phyloP scores from a whole-genome alignment of 805 yeast genomes.

The Candida insectorum region DNA sequence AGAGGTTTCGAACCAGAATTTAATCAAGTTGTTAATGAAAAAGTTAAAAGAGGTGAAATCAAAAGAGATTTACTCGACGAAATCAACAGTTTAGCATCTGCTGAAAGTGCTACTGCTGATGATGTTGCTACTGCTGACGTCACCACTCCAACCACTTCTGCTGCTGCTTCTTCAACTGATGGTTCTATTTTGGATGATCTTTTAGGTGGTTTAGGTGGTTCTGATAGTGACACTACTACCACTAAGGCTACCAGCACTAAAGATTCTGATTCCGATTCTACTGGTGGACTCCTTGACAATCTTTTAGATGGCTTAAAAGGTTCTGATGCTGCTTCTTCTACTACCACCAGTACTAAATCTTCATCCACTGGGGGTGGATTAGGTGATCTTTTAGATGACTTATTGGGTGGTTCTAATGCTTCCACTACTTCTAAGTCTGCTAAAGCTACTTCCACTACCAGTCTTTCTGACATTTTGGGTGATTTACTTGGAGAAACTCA shows the following conservation, averaged over 20 bases:
- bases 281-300: conserved; percentile 8
- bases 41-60: conserved; percentile 12
- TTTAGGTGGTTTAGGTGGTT: conserved; percentile 12
- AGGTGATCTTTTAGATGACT: conserved; percentile 7
- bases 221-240: conserved; percentile 9
- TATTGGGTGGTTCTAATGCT: conserved; percentile 8
- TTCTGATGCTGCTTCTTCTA: conserved; percentile 7
- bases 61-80: conserved; percentile 5
- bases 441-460: conserved; percentile 2
- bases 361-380: conserved; percentile 11
- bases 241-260: conserved; percentile 1
- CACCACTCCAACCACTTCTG: conserved; percentile 2
- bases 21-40: conserved; percentile 11
- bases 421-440: conserved; percentile 8
- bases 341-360: conserved; percentile 9
- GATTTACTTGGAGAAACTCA: conserved; percentile 12
- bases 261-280: not conserved
- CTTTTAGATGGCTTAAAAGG: conserved; percentile 10
- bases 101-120: conserved; percentile 2
- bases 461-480: conserved; percentile 12
- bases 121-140: not conserved
- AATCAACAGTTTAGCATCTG: conserved; percentile 2
- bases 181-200: conserved; percentile 11
- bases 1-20: conserved; percentile 14
- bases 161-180: conserved; percentile 4